Evolutionary conservation across 169 alveolate species (phyloP).

Genomic region (Cyclospora cayetanensis): DNA sequence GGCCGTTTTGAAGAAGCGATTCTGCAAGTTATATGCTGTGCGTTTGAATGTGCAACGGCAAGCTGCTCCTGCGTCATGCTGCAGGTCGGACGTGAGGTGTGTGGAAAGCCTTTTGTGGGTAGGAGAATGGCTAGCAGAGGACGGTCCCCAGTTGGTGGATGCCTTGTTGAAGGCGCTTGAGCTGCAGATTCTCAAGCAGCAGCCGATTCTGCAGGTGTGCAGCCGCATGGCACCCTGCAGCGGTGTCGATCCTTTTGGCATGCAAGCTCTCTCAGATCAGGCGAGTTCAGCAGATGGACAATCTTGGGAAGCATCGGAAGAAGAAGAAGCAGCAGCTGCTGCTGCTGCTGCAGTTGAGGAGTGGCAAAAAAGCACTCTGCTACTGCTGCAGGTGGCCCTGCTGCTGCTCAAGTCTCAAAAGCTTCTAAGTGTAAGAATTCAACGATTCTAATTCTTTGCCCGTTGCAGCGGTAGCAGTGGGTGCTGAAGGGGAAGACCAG

Average conservation of each 20-base stretch:
- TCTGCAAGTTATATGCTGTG: too few relatives aligned
- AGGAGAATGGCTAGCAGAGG: background rate
- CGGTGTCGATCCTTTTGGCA: background rate
- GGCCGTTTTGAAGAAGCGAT: too few relatives aligned
- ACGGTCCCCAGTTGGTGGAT: background rate
- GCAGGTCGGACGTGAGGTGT: slow-evolving; percentile 35
- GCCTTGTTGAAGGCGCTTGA: background rate
- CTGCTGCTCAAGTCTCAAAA: background rate
- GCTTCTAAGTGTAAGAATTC: too few relatives aligned
- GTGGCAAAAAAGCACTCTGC: slow-evolving; percentile 7
- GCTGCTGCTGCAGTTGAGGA: background rate
- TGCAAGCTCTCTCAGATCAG: background rate
- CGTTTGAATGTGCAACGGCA: too few relatives aligned
- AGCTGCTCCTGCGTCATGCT: background rate
- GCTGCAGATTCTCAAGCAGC: background rate
- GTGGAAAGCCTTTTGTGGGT: background rate
- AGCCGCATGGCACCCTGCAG: background rate
- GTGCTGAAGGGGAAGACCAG: too few relatives aligned
- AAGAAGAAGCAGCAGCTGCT: background rate
- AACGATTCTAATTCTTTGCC: too few relatives aligned
- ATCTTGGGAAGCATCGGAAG: background rate
- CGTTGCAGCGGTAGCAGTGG: too few relatives aligned
- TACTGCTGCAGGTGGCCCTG: slow-evolving; percentile 32
- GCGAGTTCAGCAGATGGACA: background rate
- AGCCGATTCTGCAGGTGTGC: background rate